These are phyloP conservation scores for Chalciporus chontae DNA, from an alignment of 768 basidiomycete genomes.

Conservation along the genomic window DNA sequence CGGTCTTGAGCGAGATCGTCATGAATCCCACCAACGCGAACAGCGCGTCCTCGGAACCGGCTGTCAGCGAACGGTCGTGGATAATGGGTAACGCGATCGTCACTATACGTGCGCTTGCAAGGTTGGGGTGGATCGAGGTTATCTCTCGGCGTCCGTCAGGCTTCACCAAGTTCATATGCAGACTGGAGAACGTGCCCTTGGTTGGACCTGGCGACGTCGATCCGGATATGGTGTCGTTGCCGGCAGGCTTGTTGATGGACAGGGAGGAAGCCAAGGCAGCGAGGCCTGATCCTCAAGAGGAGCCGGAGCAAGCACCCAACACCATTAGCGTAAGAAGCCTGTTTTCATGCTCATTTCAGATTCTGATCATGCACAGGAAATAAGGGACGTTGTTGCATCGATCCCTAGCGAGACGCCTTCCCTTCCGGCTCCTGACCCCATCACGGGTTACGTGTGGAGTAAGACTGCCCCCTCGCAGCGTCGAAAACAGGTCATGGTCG, in stretches of 20 bases:
- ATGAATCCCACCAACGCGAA: conserved; percentile 48
- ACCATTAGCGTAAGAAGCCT: conserved; percentile 8
- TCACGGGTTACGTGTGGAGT: conserved; percentile 88
- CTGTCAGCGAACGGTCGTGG: conserved; percentile 73
- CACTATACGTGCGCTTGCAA: conserved; percentile 69
- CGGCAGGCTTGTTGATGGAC: conserved; percentile 73
- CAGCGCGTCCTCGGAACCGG: conserved; percentile 35
- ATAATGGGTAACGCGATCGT: conserved; percentile 79
- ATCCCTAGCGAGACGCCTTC: conserved; percentile 6
- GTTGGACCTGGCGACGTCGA: conserved; percentile 81
- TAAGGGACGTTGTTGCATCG: conserved; percentile 14
- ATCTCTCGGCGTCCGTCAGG: conserved; percentile 85
- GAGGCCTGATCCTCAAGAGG: conserved; percentile 26
- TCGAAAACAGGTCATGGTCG: conserved; percentile 79
- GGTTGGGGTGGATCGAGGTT: conserved; percentile 87
- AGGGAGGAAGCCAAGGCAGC: conserved; percentile 40
- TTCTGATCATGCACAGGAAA: conserved; percentile 21
- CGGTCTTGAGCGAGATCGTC: conserved; percentile 75
- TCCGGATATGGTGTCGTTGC: conserved; percentile 69
- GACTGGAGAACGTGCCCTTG: conserved; percentile 85
- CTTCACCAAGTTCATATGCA: conserved; percentile 77
- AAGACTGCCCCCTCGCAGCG: conserved; percentile 83
- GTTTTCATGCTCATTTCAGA: background rate
- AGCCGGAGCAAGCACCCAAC: conserved; percentile 3
- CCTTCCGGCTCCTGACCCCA: conserved; percentile 58